Evolutionary conservation across 1,284 basidiomycete species (phyloP), one percentile per base, ranked within the genome.

Genomic region (Agroathelia rolfsii): DNA sequence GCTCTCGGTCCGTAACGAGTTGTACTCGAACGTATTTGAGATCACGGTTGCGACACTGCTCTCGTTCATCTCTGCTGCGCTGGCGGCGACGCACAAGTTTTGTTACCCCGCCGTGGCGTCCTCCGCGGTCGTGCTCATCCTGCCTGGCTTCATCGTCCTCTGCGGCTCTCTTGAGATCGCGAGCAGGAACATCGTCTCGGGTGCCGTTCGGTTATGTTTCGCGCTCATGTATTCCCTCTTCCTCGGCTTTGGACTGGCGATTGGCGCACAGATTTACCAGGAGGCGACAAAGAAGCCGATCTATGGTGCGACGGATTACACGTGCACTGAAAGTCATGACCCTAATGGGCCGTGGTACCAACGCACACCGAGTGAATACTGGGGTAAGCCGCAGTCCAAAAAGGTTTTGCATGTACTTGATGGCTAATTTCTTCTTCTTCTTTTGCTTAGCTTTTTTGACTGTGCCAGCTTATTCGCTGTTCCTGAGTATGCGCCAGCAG

Each of bases 101-200:
- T 94, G 90, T 59, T 94, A 88, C 50, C 79, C 87, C 3, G 81
- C 89, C 2, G 65, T 94, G 36, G 83, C 86, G 0, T 87, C 85
- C 3, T 73, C 75, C 11, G 82, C 86, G 3, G 79, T 93, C 38
- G 88, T 93, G 3, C 67, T 92, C 32, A 94, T 94, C 45, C 66
- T 94, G 4, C 90, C 86, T 9, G 86, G 78, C 28, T 87, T 84
- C 50, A 81, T 88, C 44, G 82, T 89, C 10, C 63, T 88, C 7
- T 76, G 67, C 40, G 88, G 86, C 25, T 71, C 82, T 14, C 73
- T 94, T 29, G 92, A 94, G 53, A 62, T 93, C 20, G 76, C 74
- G 47, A 84, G 66, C 20, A 68, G 81, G 30, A 82, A 82, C 41
- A 79, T 92, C 46, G 75, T 87, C 12, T 71, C 83, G 0, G 85